A percentile compares a stretch with the other conserved stretches of the same genome.
Evolutionary conservation across 2,329 filamentous ascomycete genomes (phyloP).

Genomic region (Neofusicoccum kwambonambiense): DNA sequence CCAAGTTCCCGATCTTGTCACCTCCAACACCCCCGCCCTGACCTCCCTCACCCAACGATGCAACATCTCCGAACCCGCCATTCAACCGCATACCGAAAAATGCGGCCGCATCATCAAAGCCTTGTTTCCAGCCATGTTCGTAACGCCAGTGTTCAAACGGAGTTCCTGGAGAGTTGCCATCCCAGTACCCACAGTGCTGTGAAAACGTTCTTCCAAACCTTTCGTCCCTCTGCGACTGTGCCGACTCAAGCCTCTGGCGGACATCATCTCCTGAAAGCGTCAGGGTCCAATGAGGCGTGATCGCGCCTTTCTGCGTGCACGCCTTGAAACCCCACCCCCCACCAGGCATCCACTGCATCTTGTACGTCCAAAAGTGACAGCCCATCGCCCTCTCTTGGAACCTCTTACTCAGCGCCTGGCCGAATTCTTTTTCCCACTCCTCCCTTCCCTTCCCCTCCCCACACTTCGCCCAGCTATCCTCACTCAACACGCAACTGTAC

Average conservation of each 20-base stretch:
- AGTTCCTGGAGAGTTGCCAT: conserved; percentile 42
- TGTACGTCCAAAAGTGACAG: conserved; percentile 60
- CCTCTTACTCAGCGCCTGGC: conserved; percentile 47
- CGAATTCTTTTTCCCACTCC: conserved; percentile 47
- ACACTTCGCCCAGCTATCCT: conserved; percentile 47
- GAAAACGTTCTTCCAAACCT: conserved; percentile 37
- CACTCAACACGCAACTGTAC: conserved; percentile 57
- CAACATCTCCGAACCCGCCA: conserved; percentile 16
- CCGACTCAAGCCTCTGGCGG: conserved; percentile 35
- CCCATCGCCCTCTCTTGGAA: conserved; percentile 54
- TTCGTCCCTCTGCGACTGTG: conserved; percentile 39
- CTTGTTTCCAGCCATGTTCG: conserved; percentile 55
- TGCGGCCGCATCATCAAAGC: conserved; percentile 53
- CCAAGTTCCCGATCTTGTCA: conserved; percentile 57
- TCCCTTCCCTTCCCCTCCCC: conserved; percentile 33
- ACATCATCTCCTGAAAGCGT: conserved; percentile 40
- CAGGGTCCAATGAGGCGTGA: conserved; percentile 42
- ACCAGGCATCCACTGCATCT: conserved; percentile 62
- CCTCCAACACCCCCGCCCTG: conserved; percentile 36
- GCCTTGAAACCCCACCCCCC: conserved; percentile 61
- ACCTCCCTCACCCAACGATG: conserved; percentile 22
- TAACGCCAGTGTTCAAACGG: conserved; percentile 55
- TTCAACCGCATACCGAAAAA: conserved; percentile 50
- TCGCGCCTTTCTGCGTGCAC: conserved; percentile 48
- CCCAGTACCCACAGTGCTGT: conserved; percentile 54